Conservation (phyloP, 148 eudicot species). For the Pharnaceum exiguum region DNA sequence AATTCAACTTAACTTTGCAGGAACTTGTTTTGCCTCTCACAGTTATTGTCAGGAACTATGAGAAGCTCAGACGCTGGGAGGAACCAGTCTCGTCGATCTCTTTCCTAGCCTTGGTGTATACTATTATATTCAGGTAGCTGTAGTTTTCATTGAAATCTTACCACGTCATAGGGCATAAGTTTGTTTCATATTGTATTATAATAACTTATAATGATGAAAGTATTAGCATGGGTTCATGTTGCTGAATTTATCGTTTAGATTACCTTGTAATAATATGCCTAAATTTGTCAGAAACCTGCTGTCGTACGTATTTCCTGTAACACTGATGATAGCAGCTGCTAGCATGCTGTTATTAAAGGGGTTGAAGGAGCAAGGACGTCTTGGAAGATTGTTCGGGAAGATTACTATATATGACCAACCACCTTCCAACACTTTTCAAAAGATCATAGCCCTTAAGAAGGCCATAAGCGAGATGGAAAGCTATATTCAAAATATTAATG, state of each 20-base stretch:
- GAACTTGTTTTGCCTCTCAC: constrained; percentile 77
- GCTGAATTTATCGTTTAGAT: background rate
- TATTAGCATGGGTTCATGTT: background rate
- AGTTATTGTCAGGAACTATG: constrained; percentile 41
- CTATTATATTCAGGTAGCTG: constrained; percentile 64
- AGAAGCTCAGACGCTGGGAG: constrained; percentile 83
- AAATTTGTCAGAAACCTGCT: constrained; percentile 56
- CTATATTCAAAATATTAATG: constrained; percentile 69
- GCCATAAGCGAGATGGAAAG: constrained; percentile 86
- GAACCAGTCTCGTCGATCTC: constrained; percentile 71
- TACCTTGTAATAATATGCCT: no score
- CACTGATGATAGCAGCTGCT: constrained; percentile 54
- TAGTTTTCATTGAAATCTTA: background rate
- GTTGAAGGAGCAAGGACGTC: constrained; percentile 85
- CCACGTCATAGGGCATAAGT: background rate
- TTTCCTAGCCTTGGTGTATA: constrained; percentile 59
- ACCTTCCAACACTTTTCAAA: constrained; percentile 90
- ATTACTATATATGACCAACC: constrained; percentile 86
- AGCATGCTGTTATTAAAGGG: constrained; percentile 67
- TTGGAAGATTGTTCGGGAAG: constrained; percentile 80
- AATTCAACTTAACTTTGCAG: constrained; percentile 29
- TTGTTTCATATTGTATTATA: no score
- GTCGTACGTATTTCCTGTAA: constrained; percentile 53
- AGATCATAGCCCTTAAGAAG: constrained; percentile 79
- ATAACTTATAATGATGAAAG: no score